phyloP scores from a whole-genome alignment of 1,139 yeast genomes.

The Debaryomyces fabryi region DNA sequence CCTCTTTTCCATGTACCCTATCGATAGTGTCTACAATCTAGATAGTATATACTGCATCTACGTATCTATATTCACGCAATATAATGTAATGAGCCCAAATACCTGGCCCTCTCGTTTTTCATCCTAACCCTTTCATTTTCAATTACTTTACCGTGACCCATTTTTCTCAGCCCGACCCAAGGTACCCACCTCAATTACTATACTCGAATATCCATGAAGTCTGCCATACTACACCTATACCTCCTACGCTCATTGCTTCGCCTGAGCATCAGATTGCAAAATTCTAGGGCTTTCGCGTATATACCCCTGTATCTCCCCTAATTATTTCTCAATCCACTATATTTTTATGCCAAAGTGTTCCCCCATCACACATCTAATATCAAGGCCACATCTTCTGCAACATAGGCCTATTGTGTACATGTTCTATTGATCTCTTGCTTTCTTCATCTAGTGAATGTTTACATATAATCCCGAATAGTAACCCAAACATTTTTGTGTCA shows the following conservation, averaged over 20 bases:
- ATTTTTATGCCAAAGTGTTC: background rate
- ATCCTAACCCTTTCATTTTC: no score
- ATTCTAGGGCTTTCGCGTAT: background rate
- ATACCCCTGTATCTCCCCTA: background rate
- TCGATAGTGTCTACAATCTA: background rate
- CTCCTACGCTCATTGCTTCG: no score
- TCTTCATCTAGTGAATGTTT: slow-evolving; percentile 4
- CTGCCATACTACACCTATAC: no score
- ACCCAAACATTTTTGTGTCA: slow-evolving; percentile 6
- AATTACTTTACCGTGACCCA: no score
- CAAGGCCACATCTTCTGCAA: background rate
- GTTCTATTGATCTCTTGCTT: background rate
- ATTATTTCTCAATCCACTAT: background rate
- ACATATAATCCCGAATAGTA: slow-evolving; percentile 8
- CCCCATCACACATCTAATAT: background rate
- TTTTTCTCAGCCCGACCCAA: no score
- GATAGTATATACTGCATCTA: background rate
- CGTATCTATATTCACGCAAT: background rate
- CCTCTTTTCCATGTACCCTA: background rate
- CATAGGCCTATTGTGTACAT: background rate
- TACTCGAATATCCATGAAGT: no score
- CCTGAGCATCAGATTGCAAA: background rate
- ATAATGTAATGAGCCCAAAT: no score
- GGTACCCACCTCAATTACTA: no score
- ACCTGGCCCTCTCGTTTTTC: no score